Evolutionary conservation across 129 eudicot genomes (phyloP).

Genomic region (Logfia minima): DNA sequence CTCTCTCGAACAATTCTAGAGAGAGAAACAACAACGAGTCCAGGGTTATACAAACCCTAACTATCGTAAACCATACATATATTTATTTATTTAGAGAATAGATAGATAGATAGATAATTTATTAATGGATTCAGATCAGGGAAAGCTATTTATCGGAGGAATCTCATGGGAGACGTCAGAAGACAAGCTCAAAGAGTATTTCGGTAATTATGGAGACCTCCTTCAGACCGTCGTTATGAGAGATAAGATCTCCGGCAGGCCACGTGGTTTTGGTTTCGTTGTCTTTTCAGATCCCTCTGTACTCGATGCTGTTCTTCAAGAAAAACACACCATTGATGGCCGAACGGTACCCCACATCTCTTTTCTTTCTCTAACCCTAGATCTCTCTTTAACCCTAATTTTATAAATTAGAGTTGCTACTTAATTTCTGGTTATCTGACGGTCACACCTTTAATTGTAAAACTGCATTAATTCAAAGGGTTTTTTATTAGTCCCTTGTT

Average conservation of each 20-base stretch:
- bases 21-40: neutral
- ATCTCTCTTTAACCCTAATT: slow-evolving; percentile 21
- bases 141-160: slow-evolving; percentile 81
- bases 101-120: neutral
- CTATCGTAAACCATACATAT: neutral
- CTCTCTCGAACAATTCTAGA: neutral
- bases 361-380: neutral
- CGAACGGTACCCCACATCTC: slow-evolving; percentile 44
- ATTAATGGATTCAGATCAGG: slow-evolving; percentile 78
- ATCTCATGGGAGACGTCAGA: slow-evolving; percentile 87
- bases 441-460: too few species aligned
- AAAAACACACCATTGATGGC: slow-evolving; percentile 78
- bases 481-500: neutral
- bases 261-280: slow-evolving; percentile 90
- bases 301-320: slow-evolving; percentile 72
- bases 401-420: neutral
- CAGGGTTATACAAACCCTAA: neutral
- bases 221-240: slow-evolving; percentile 71
- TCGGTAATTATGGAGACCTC: slow-evolving; percentile 63
- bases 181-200: slow-evolving; percentile 74
- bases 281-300: slow-evolving; percentile 76
- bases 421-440: neutral
- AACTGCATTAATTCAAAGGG: neutral
- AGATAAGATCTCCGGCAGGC: slow-evolving; percentile 73
- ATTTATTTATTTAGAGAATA: neutral